phyloP scores from a whole-genome alignment of 2,329 filamentous ascomycete species.

The Epichloe gansuensis region DNA sequence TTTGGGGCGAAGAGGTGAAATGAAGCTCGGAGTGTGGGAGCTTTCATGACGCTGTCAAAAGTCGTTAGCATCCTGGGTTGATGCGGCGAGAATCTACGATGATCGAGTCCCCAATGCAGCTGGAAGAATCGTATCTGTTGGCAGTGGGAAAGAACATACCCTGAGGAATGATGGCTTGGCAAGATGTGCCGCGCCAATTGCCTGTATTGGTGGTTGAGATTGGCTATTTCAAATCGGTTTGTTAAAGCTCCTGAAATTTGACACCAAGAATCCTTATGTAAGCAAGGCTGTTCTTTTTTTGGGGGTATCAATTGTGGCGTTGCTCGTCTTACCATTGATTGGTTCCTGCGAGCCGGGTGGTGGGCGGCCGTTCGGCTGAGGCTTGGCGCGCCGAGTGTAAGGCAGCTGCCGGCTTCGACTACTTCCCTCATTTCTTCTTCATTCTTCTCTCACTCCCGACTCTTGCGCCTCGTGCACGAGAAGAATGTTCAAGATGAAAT shows the following conservation, averaged over 20 bases:
- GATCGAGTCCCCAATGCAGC: too few species aligned
- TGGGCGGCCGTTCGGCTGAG: slow-evolving; percentile 12
- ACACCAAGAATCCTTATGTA: slow-evolving; percentile 16
- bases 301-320: slow-evolving; percentile 7
- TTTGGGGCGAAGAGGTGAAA: slow-evolving; percentile 19
- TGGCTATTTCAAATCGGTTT: slow-evolving; percentile 7
- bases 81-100: not conserved
- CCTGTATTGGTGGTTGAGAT: not conserved
- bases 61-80: not conserved
- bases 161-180: not conserved
- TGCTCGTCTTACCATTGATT: not conserved
- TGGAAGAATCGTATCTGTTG: too few species aligned
- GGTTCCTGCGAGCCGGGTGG: slow-evolving; percentile 1
- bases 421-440: not conserved
- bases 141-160: not conserved
- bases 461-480: not conserved
- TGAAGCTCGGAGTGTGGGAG: slow-evolving; percentile 19
- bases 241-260: slow-evolving; percentile 15
- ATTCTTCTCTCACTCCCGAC: not conserved
- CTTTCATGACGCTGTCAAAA: slow-evolving; percentile 17
- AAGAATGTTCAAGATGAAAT: not conserved
- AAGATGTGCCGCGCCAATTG: not conserved
- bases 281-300: slow-evolving; percentile 16
- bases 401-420: not conserved
- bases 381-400: not conserved